Percentiles rank a stretch among this genome's conserved stretches.
phyloP scores from a whole-genome alignment of 2,329 filamentous ascomycete species.

The Chaetomium olivaceum region DNA sequence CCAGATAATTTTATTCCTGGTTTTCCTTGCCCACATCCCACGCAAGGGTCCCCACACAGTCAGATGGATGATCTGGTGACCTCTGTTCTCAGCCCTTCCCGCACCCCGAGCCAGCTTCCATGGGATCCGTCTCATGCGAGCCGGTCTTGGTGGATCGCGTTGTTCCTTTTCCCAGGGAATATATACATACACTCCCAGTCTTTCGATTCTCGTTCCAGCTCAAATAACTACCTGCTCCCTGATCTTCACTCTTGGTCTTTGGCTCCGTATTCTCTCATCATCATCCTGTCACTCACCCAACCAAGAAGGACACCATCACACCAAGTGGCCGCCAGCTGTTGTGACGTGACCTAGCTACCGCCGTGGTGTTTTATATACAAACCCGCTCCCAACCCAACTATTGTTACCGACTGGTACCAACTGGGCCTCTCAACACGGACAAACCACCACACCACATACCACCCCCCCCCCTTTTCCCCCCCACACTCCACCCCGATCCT shows the following conservation, averaged over 20 bases:
- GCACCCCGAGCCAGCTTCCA: slow-evolving; percentile 27
- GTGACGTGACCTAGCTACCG: background rate
- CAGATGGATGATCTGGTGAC: slow-evolving; percentile 36
- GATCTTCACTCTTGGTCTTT: background rate
- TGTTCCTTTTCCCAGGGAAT: slow-evolving; percentile 13
- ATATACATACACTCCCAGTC: slow-evolving; percentile 23
- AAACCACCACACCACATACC: background rate
- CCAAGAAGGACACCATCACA: background rate
- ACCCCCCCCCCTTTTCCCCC: background rate
- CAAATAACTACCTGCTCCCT: slow-evolving; percentile 22
- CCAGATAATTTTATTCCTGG: slow-evolving; percentile 31
- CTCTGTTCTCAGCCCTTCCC: slow-evolving; percentile 33
- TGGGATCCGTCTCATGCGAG: slow-evolving; percentile 24
- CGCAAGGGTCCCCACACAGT: slow-evolving; percentile 32
- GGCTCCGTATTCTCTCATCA: background rate
- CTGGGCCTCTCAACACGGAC: background rate
- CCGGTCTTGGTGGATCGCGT: slow-evolving; percentile 22
- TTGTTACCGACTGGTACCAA: background rate
- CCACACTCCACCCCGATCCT: background rate
- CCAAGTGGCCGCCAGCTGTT: background rate
- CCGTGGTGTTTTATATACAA: background rate
- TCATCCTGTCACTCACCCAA: background rate
- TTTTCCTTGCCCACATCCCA: slow-evolving; percentile 25
- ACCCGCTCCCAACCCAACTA: background rate
- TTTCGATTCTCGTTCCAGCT: slow-evolving; percentile 3